Evolutionary conservation across 345 rosid species (phyloP), one percentile per base, ranked within the genome.

Genomic region (Heritiera fomes): DNA sequence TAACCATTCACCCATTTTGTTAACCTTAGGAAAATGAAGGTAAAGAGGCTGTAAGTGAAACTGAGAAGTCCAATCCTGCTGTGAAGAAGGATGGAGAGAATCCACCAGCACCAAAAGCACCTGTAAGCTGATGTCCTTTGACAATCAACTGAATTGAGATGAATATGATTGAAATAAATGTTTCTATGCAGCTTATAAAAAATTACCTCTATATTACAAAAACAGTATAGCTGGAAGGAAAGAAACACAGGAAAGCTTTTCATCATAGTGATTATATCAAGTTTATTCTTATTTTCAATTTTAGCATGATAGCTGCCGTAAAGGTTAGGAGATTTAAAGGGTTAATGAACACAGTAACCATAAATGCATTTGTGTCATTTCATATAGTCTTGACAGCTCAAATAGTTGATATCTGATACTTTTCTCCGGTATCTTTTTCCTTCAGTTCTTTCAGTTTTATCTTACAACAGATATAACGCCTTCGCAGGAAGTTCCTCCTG

Each of bases 401-500:
- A 43, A 30, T 30, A 49, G 59, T 49, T 72, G 3, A 52, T 77
- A 18, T 9, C 18, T 52, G 38, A 34, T 34, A 34, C 38, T 3
- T 34, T 34, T 34, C 38, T 34, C 23, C 47, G 68, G 56, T 20
- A 9, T 50, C 45, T 49, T 49, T 5, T 80, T 11, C 63, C 28
- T 69, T 61, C 11, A 23, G n/a, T 79, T 50, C 66, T 76, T 49
- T 59, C 47, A 7, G 58, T 49, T 79, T 55, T 69, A 34, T 76
- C 70, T 83, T 28, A 67, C 60, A 47, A n/a, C 43, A 59, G 50
- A 59, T 32, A 32, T 77, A 69, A 45, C 46, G 45, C 43, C 45
- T 32, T 45, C 32, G 80, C 92, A 97, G 93, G 98, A 94, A 85
- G 88, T 90, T 84, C 84, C 84, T 75, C 98, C 99, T 10, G 99